These are phyloP conservation scores for Phytophthora melonis DNA, from an alignment of 352 stramenopile species.

Conservation along the genomic window DNA sequence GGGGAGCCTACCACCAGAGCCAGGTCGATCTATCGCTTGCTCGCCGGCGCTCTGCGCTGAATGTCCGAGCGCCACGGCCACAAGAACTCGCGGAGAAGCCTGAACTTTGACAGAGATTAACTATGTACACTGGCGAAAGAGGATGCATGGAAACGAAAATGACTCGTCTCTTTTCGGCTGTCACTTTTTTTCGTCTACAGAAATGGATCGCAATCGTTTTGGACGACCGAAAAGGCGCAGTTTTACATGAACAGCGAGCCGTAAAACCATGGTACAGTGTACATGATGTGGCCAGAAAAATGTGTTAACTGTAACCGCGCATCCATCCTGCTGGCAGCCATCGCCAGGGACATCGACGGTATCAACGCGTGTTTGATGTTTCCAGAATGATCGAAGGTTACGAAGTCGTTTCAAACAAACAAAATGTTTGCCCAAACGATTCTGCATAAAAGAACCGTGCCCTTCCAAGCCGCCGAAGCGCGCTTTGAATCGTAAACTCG, in stretches of 20 bases:
- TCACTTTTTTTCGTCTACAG: slow-evolving; percentile 1
- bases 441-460: slow-evolving; percentile 21
- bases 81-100: background rate
- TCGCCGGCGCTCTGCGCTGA: slow-evolving; percentile 17
- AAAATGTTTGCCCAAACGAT: slow-evolving; percentile 14
- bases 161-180: slow-evolving; percentile 2
- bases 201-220: background rate
- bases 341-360: too few relatives aligned
- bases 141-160: background rate
- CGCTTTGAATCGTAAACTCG: slow-evolving; percentile 15
- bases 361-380: too few relatives aligned
- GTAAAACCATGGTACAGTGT: too few relatives aligned
- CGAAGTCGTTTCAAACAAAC: background rate
- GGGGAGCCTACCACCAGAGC: slow-evolving; percentile 2
- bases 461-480: slow-evolving; percentile 18
- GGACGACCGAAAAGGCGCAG: too few relatives aligned
- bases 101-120: background rate
- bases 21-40: background rate
- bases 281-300: too few relatives aligned
- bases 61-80: background rate
- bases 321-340: too few relatives aligned
- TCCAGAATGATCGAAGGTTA: background rate
- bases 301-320: too few relatives aligned
- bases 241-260: background rate
- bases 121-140: slow-evolving; percentile 2